A percentile compares a stretch with the other conserved stretches of the same genome.
phyloP scores from a whole-genome alignment of 345 rosid species.

The Corymbia maculata region DNA sequence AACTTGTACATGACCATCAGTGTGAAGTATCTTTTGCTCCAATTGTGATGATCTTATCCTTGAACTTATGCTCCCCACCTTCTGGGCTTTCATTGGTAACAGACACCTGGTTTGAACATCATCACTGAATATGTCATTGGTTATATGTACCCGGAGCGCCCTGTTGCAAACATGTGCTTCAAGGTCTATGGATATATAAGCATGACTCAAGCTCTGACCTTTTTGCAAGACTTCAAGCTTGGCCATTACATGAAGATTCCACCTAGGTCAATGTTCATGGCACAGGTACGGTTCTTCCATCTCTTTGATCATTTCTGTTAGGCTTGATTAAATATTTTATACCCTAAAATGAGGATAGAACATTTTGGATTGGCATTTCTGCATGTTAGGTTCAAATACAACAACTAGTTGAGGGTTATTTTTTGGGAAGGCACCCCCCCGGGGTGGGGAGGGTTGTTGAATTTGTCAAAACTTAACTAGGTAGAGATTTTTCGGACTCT shows the following conservation, averaged over 20 bases:
- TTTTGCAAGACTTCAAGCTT: conserved; percentile 65
- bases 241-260: conserved; percentile 97
- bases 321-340: not conserved
- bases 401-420: not conserved
- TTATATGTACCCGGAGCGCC: conserved; percentile 65
- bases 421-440: not conserved
- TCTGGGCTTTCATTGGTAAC: not conserved
- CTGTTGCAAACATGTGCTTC: conserved; percentile 92
- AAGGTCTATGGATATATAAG: conserved; percentile 86
- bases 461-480: not conserved
- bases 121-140: conserved; percentile 79
- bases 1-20: not conserved
- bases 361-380: not conserved
- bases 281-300: conserved; percentile 31
- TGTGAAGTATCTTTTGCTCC: not conserved
- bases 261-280: conserved; percentile 75
- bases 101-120: conserved; percentile 64
- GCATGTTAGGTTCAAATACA: not conserved
- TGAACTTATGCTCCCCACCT: not conserved
- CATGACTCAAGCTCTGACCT: conserved; percentile 67
- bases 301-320: not conserved
- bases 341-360: not conserved
- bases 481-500: not conserved
- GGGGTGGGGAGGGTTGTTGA: not conserved
- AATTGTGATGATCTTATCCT: not conserved